Evolutionary conservation across 306 rosid genomes (phyloP).

Genomic region (Malus sieversii): DNA sequence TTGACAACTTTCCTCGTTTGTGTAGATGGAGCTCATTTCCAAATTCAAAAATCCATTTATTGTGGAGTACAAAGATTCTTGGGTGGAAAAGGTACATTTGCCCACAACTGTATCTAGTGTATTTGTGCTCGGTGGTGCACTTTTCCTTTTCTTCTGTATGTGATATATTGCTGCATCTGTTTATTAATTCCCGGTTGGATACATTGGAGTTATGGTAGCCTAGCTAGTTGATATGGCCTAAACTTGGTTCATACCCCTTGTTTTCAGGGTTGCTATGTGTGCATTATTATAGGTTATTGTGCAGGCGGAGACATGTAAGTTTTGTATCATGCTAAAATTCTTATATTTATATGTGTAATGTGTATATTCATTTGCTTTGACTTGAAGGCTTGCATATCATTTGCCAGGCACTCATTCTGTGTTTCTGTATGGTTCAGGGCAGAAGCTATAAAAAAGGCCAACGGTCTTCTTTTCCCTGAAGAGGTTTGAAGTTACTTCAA

Average conservation of each 20-base stretch:
- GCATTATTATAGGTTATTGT: slow-evolving; percentile 89
- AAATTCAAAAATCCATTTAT: slow-evolving; percentile 81
- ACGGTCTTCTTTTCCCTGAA: slow-evolving; percentile 66
- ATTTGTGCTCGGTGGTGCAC: neutral
- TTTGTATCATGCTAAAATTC: neutral
- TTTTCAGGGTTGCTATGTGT: slow-evolving; percentile 95
- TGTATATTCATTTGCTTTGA: slow-evolving; percentile 10
- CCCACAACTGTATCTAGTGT: neutral
- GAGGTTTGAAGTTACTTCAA: slow-evolving; percentile 45
- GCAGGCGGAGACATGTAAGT: slow-evolving; percentile 98
- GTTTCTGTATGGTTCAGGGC: slow-evolving; percentile 62
- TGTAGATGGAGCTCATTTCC: slow-evolving; percentile 94
- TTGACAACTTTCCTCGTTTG: slow-evolving; percentile 10
- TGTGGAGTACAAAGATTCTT: slow-evolving; percentile 98
- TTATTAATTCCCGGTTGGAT: neutral
- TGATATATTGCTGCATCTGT: no score
- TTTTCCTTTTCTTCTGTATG: neutral
- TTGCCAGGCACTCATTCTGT: slow-evolving; percentile 1
- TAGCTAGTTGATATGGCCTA: slow-evolving; percentile 14
- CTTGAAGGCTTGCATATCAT: slow-evolving; percentile 19
- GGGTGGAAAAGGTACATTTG: slow-evolving; percentile 88
- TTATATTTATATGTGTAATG: neutral
- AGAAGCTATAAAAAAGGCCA: slow-evolving; percentile 76
- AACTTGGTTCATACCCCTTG: slow-evolving; percentile 18
- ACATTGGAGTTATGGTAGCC: neutral